phyloP scores from a whole-genome alignment of 208 protist genomes.

The Perkinsela sp. region DNA sequence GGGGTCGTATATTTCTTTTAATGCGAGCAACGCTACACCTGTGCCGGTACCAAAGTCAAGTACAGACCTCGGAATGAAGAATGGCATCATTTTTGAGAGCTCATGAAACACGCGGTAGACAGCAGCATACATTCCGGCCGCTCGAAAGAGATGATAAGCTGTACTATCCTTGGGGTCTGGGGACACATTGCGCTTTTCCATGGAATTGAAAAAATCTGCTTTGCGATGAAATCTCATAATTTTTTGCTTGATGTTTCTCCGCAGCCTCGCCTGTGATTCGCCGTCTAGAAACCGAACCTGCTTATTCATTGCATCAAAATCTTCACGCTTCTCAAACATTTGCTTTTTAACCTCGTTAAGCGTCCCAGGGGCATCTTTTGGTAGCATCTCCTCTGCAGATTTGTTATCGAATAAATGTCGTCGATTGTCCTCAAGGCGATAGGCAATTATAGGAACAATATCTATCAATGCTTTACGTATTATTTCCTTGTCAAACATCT shows the following conservation, averaged over 20 bases:
- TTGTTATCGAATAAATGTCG: conserved; percentile 14
- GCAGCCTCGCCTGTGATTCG: conserved; percentile 44
- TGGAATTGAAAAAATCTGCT: conserved; percentile 33
- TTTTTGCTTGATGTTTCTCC: conserved; percentile 37
- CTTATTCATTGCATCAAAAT: conserved; percentile 26
- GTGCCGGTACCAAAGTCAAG: conserved; percentile 54
- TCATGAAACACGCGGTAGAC: conserved; percentile 58
- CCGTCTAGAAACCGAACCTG: conserved; percentile 24
- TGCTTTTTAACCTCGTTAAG: conserved; percentile 58
- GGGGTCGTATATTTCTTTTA: conserved; percentile 60
- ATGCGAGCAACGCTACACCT: conserved; percentile 37
- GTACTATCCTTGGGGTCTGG: conserved; percentile 47
- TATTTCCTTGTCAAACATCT: conserved; percentile 39
- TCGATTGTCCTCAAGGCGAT: conserved; percentile 9
- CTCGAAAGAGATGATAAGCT: conserved; percentile 54
- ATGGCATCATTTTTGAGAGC: conserved; percentile 43
- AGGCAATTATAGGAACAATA: conserved; percentile 56
- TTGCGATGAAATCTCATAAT: conserved; percentile 55
- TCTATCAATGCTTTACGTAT: conserved; percentile 45
- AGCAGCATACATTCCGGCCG: conserved; percentile 47
- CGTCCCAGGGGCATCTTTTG: conserved; percentile 23
- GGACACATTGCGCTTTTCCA: conserved; percentile 34
- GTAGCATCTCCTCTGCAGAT: conserved; percentile 15
- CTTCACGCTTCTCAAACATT: conserved; percentile 39
- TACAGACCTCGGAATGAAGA: conserved; percentile 55